A percentile compares a stretch with the other conserved stretches of the same genome.
These are phyloP conservation scores for Xylaria sp. DNA, from an alignment of 2,329 filamentous ascomycete genomes.

Conservation along the genomic window DNA sequence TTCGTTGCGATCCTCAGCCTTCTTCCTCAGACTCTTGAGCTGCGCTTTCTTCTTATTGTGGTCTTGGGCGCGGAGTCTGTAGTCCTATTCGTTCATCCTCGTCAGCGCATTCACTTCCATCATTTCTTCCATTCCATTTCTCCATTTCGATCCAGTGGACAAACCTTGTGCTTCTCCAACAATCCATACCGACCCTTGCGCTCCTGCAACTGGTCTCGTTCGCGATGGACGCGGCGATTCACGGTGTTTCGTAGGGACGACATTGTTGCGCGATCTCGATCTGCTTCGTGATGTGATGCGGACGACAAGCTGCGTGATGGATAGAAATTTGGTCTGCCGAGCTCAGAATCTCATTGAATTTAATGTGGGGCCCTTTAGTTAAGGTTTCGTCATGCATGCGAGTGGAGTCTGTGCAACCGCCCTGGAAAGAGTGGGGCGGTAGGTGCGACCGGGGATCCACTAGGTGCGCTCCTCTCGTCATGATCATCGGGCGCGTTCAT, in stretches of 20 bases:
- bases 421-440: neutral
- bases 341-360: no score
- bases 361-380: neutral
- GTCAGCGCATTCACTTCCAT: neutral
- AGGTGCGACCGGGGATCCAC: no score
- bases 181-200: slow-evolving; percentile 76
- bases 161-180: slow-evolving; percentile 88
- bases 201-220: slow-evolving; percentile 77
- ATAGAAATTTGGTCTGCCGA: slow-evolving; percentile 4
- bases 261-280: slow-evolving; percentile 5
- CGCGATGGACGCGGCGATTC: slow-evolving; percentile 78
- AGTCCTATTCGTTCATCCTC: slow-evolving; percentile 39
- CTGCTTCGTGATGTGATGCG: neutral
- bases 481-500: neutral
- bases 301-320: neutral
- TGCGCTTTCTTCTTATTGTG: slow-evolving; percentile 60
- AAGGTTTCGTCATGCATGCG: neutral
- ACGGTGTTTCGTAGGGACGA: slow-evolving; percentile 58
- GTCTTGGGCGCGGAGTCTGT: slow-evolving; percentile 59
- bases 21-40: slow-evolving; percentile 54
- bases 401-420: neutral
- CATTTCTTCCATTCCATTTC: no score
- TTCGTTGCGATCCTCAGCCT: slow-evolving; percentile 61
- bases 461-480: no score
- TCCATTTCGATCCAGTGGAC: no score